These are phyloP conservation scores for Halenospora varia DNA, from an alignment of 495 filamentous ascomycete genomes.

Conservation along the genomic window DNA sequence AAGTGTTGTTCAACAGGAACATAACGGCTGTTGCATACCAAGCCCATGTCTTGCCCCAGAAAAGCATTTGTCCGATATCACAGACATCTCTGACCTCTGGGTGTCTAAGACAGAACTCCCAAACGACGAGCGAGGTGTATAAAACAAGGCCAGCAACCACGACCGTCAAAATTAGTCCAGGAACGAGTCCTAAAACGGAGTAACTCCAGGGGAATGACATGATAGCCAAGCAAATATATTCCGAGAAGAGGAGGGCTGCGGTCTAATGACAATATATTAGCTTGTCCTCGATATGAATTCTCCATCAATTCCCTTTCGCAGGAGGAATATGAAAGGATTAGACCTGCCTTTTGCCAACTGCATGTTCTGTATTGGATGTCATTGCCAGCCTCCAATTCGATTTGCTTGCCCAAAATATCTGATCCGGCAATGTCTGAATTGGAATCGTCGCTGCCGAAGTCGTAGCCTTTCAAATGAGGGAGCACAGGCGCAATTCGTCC, in stretches of 20 bases:
- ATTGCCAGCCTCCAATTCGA: constrained; percentile 71
- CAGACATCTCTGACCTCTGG: constrained; percentile 87
- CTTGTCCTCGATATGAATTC: not conserved
- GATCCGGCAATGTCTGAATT: constrained; percentile 38
- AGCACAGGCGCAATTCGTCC: constrained; percentile 42
- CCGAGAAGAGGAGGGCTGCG: constrained; percentile 79
- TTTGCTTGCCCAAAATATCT: constrained; percentile 63
- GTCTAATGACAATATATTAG: constrained; percentile 47
- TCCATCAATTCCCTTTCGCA: not conserved
- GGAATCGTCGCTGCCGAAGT: constrained; percentile 27
- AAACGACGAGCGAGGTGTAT: constrained; percentile 81
- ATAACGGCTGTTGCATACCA: constrained; percentile 84
- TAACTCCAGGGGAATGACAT: constrained; percentile 95
- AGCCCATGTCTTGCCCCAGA: constrained; percentile 71
- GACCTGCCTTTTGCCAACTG: constrained; percentile 78
- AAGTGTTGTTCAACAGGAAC: constrained; percentile 90
- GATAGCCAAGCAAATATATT: constrained; percentile 91
- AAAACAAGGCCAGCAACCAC: constrained; percentile 70
- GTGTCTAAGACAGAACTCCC: constrained; percentile 83
- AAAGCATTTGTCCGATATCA: constrained; percentile 85
- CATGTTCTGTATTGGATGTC: constrained; percentile 86
- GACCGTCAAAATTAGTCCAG: constrained; percentile 76
- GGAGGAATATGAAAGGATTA: not conserved
- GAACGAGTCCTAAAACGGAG: constrained; percentile 79
- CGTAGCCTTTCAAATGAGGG: constrained; percentile 22